These are phyloP conservation scores for Aspergillus neoniger DNA, from an alignment of 2,329 filamentous ascomycete genomes.

Conservation along the genomic window DNA sequence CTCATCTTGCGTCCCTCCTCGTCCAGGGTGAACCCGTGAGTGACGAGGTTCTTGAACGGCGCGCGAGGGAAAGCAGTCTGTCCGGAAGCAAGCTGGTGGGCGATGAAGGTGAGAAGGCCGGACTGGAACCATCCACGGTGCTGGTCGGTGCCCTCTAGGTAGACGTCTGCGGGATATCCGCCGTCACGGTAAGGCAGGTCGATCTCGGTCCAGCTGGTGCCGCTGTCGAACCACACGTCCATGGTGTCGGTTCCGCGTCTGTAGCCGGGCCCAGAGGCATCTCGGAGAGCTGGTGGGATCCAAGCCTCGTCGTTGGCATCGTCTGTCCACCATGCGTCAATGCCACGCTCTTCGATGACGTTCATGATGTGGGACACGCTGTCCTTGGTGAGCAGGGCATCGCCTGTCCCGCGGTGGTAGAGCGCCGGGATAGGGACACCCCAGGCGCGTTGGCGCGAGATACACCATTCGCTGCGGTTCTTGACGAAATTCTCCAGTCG, in stretches of 20 bases:
- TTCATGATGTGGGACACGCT: constrained; percentile 83
- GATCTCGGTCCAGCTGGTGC: constrained; percentile 79
- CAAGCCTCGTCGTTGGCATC: constrained; percentile 72
- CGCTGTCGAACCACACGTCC: constrained; percentile 99
- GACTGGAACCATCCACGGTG: constrained; percentile 99
- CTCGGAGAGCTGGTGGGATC: constrained; percentile 66
- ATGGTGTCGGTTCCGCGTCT: constrained; percentile 88
- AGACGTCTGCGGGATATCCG: constrained; percentile 69
- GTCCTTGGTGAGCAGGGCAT: constrained; percentile 75
- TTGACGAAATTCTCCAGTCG: constrained; percentile 83
- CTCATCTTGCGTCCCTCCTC: constrained; percentile 96
- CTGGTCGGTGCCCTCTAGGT: constrained; percentile 92
- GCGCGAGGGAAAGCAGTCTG: constrained; percentile 48
- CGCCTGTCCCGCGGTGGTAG: constrained; percentile 68
- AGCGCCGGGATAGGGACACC: constrained; percentile 93
- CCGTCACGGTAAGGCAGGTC: constrained; percentile 34
- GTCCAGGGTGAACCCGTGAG: constrained; percentile 93
- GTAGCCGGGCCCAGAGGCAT: constrained; percentile 52
- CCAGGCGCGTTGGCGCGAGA: constrained; percentile 93
- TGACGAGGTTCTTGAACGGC: constrained; percentile 87
- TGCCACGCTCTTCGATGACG: constrained; percentile 73
- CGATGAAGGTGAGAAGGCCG: constrained; percentile 82
- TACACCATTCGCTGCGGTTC: constrained; percentile 93
- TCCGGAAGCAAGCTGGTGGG: constrained; percentile 50
- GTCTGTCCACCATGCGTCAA: constrained; percentile 96